Percentiles rank a stretch among this genome's conserved stretches.
These are phyloP conservation scores for Medicago lupulina DNA, from an alignment of 306 rosid species.

Conservation along the genomic window DNA sequence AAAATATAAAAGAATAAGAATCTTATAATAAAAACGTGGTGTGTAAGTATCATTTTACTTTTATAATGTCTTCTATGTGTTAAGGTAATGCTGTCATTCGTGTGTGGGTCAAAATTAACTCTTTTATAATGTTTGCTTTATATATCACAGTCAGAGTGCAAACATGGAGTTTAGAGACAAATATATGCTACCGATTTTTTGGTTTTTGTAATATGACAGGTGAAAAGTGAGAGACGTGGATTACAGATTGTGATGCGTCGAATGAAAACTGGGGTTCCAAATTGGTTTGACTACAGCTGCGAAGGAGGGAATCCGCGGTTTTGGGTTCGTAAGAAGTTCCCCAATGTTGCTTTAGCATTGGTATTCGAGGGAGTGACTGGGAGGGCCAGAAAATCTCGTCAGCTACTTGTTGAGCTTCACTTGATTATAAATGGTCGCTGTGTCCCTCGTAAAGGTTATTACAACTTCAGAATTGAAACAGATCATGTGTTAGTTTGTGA, in stretches of 20 bases:
- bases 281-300: not conserved
- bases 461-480: not conserved
- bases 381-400: not conserved
- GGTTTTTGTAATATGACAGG: not conserved
- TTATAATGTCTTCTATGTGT: too few relatives aligned
- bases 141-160: not conserved
- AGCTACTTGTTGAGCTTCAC: not conserved
- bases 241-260: not conserved
- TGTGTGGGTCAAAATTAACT: too few relatives aligned
- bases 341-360: conserved; percentile 7
- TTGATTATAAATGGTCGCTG: not conserved
- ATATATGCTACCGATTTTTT: not conserved
- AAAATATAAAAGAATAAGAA: too few relatives aligned
- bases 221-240: not conserved
- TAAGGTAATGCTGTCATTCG: too few relatives aligned
- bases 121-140: too few relatives aligned
- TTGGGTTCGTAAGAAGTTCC: conserved; percentile 7
- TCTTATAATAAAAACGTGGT: too few relatives aligned
- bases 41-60: too few relatives aligned
- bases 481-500: conserved; percentile 13
- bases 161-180: not conserved
- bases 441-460: not conserved
- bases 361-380: not conserved
- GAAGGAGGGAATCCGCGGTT: not conserved
- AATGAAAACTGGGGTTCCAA: not conserved